Conservation (phyloP, 345 rosid genomes). For the Isatis tinctoria region DNA sequence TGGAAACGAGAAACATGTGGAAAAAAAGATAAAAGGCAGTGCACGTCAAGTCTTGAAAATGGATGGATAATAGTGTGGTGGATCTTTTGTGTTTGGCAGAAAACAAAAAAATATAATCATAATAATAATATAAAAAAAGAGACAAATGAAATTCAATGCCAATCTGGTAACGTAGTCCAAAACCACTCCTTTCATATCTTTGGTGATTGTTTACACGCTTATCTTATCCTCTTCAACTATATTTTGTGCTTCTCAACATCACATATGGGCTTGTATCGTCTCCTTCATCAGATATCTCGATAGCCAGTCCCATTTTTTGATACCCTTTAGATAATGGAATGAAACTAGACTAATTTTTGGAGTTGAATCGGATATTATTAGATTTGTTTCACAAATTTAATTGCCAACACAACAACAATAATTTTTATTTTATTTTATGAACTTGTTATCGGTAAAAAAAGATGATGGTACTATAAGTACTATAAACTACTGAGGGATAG, state of each 20-base stretch:
- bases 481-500: background rate
- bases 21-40: background rate
- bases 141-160: background rate
- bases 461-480: background rate
- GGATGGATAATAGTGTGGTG: background rate
- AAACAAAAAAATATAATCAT: background rate
- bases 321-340: background rate
- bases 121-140: background rate
- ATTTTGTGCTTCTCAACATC: background rate
- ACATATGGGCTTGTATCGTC: background rate
- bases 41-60: background rate
- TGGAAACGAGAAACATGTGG: constrained; percentile 2
- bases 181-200: constrained; percentile 24
- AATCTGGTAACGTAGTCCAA: background rate
- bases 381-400: background rate
- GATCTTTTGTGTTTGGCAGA: background rate
- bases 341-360: background rate
- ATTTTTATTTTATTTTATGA: background rate
- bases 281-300: background rate
- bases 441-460: background rate
- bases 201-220: background rate
- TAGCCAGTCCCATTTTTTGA: background rate
- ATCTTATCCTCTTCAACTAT: constrained; percentile 13
- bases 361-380: background rate
- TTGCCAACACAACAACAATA: background rate